Evolutionary conservation across 768 basidiomycete species (phyloP), one percentile per base, ranked within the genome.

Genomic region (Naganishia onofrii): DNA sequence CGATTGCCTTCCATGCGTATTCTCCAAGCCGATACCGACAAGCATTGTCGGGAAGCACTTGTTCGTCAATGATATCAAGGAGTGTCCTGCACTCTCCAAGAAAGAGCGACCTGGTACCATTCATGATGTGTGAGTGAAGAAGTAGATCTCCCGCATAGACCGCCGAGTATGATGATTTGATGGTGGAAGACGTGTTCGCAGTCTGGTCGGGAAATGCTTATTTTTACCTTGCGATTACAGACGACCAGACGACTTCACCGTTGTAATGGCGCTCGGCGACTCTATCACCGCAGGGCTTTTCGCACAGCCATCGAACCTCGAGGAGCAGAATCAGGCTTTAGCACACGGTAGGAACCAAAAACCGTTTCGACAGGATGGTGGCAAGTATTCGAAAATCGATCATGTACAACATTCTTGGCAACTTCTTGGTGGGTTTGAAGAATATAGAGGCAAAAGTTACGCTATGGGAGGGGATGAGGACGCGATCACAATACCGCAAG

Each of bases 231-330:
- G 1, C 28, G n/a, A 51, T n/a, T 51, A n/a, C 23, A 79, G 78
- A 13, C 77, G 80, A 2, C 81, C 81, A 52, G 81, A 82, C 52
- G 79, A 82, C 51, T 77, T 82, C 68, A 68, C 70, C 17, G 78
- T 79, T 10, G 64, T 80, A 28, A 76, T 79, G 71, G 80, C 79
- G 13, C 15, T 82, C n/a, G 81, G 81, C 15, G 81, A 82, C 58
- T 78, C 77, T 1, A 81, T 82, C 67, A 79, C 81, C 2, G 81
- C 80, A 8, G 81, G 75, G 0, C 53, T 77, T 9, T 73, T 82
- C 53, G 79, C 79, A 29, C 54, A 17, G 55, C 72, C 12, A 73
- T 70, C 44, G 26, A 58, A 1, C 68, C 72, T 23, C n/a, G 31
- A 38, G 12, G 38, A 66, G 34, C 52, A 29, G 19, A 9, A 54